phyloP scores from a whole-genome alignment of 129 eudicot genomes.

The Chrysanthemum seticuspe region DNA sequence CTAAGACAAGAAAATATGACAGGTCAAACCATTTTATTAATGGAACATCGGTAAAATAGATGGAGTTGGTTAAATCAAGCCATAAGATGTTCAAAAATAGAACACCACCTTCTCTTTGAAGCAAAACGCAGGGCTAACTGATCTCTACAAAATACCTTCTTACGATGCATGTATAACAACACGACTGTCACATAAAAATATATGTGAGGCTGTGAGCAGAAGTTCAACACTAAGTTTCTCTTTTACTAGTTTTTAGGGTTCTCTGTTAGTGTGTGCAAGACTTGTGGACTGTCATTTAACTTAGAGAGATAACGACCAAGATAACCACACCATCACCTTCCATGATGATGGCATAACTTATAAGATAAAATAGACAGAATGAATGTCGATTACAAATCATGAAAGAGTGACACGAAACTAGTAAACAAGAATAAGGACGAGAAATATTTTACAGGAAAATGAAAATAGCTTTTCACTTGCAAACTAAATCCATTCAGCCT shows the following conservation, averaged over 20 bases:
- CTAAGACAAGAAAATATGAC: too few species aligned
- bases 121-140: neutral
- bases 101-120: neutral
- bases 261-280: too few species aligned
- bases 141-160: neutral
- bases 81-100: neutral
- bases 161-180: neutral
- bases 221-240: neutral
- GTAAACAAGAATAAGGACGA: neutral
- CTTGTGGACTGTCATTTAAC: neutral
- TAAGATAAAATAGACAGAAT: too few species aligned
- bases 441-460: neutral
- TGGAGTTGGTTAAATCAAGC: conserved; percentile 1
- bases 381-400: neutral
- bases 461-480: neutral
- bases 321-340: neutral
- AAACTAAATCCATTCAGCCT: neutral
- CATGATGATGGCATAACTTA: too few species aligned
- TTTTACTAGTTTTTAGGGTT: neutral
- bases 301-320: neutral
- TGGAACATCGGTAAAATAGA: neutral
- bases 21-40: neutral
- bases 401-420: neutral
- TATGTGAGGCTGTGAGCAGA: neutral
- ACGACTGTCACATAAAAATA: neutral